Base-by-base conservation (phyloP, 345 rosid species). In the Pelargonium nanum region DNA sequence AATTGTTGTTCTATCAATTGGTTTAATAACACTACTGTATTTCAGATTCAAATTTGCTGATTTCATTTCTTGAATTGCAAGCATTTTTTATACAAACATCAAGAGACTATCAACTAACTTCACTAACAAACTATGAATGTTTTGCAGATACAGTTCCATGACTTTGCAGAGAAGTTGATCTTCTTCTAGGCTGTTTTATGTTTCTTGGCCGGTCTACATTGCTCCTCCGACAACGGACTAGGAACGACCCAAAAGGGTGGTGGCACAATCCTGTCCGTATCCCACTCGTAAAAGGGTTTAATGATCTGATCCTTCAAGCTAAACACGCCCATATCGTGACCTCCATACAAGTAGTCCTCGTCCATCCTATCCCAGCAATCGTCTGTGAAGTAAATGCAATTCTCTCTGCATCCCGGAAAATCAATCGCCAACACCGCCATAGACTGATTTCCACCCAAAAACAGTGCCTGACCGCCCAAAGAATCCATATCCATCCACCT, bases 381-480 rank as follows among this genome's bases (percentile, higher is more conserved):
- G 22, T 65, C 67, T 0, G 53, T 57, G 20, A 65, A 71, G n/a
- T 65, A 71, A 7, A 65, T 61, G 4, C 40, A 65, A 61, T 71
- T 65, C 24, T 9, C 23, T 22, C 32, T 45, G 4, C 28, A 21
- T 30, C 24, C 67, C 3, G 20, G 21, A 54, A 9, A n/a, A 4
- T 34, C 4, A 6, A 12, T 16, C 60, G 6, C 53, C 13, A 55
- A 57, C 0, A 61, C 21, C 22, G 70, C 57, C 0, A 61, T 16
- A 0, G 74, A 61, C 4, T 65, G 67, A 32, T 65, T 71, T 16
- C 59, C 63, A 13, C 70, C 74, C 20, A 71, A 28, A 26, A 71
- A 71, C 57, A 71, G 6, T 0, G 59, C 52, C 1, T 24, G 21
- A 24, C 61, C 57, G 0, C 58, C 58, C 63, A 71, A 19, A 28